phyloP scores from a whole-genome alignment of 176 grass and related monocot species.

The Triticum urartu region DNA sequence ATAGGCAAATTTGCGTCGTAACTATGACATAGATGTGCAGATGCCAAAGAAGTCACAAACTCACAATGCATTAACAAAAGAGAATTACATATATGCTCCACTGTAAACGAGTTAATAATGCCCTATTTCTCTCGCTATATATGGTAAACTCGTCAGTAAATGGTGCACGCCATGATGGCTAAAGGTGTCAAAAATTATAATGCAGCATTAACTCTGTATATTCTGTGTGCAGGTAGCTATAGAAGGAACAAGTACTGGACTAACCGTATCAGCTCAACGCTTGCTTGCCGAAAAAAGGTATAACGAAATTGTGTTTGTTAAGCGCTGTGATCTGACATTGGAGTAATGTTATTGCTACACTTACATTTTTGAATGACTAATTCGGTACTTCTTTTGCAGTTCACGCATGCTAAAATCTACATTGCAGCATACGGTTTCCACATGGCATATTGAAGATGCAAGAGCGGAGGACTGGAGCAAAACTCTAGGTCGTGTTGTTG shows the following conservation, averaged over 20 bases:
- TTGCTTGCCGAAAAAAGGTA: conserved; percentile 39
- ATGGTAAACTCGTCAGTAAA: background rate
- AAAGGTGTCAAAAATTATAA: background rate
- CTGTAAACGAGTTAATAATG: background rate
- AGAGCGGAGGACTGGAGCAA: conserved; percentile 17
- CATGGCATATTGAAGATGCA: conserved; percentile 21
- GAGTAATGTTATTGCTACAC: background rate
- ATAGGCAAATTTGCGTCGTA: background rate
- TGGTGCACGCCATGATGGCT: background rate
- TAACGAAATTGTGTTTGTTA: conserved; percentile 7
- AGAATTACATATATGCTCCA: background rate
- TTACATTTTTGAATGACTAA: background rate
- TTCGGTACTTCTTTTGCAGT: conserved; percentile 31
- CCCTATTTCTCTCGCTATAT: background rate
- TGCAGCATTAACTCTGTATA: background rate
- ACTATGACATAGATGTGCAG: background rate
- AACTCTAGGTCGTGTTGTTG: background rate
- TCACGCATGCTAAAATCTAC: conserved; percentile 28
- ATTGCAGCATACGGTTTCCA: conserved; percentile 25
- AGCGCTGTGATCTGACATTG: background rate
- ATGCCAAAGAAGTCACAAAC: background rate
- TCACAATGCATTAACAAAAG: background rate
- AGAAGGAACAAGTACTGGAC: conserved; percentile 1
- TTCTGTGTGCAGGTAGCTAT: conserved; percentile 32
- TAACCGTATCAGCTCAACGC: background rate